Evolutionary conservation across 768 basidiomycete genomes (phyloP), one percentile per base, ranked within the genome.

Genomic region (Ramaria rubella): DNA sequence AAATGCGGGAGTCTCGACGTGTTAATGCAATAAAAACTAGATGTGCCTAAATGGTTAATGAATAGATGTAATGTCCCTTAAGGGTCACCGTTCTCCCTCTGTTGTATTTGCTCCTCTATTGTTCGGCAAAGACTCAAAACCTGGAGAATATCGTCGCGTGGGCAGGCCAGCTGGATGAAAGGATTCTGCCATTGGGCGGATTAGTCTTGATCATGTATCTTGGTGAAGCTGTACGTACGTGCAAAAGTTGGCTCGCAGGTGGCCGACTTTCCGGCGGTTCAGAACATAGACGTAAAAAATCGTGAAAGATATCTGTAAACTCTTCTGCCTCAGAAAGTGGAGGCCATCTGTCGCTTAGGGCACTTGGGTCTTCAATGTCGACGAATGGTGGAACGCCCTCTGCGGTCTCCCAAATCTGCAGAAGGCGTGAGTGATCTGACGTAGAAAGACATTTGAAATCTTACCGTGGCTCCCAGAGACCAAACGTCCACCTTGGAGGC

Each of bases 401-500:
- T 1, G 86, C 85, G 69, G 87, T 77, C 65, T 91, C 89, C 89
- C 89, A 90, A 0, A 87, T 40, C 52, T 54, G 30, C 8, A 36
- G 17, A 24, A 43, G 4, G 12, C 5, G 15, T n/a, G 26, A 26
- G 36, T 24, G 8, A 40, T 7, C 2, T 3, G 11, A 52, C 19
- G 17, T 15, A 17, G 27, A n/a, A 8, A 54, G 4, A n/a, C 21
- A 40, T 12, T 14, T 24, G 36, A n/a, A 11, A 26, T 44, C 52
- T 17, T 43, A 54, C 77, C 0, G 89, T 91, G 0, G 89, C 89
- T 1, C 89, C 89, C 5, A 90, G 72, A 0, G 87, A 89, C 87
- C 87, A 91, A 0, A 85, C 74, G 58, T 91, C 89, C 45, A 89
- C 81, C 66, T 85, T 84, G 42, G 89, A 76, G 1, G 82, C 79